Conservation (phyloP, 192 early-diverging fungal species). For the Gamsiella multidivaricata region DNA sequence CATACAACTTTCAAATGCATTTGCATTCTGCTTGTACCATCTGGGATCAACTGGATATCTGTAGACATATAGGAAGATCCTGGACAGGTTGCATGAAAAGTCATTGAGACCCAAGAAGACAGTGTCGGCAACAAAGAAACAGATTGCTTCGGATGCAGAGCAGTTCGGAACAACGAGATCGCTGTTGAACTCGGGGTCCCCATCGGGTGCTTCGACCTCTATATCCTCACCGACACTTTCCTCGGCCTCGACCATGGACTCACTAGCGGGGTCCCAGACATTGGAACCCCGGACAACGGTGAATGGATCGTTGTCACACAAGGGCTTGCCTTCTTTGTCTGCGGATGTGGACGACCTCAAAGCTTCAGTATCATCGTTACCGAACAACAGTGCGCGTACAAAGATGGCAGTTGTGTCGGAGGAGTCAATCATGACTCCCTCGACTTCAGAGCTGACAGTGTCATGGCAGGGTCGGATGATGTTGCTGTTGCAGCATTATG, state of each 20-base stretch:
- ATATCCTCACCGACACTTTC: constrained; percentile 38
- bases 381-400: neutral
- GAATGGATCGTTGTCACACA: no score
- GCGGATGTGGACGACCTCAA: no score
- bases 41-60: no score
- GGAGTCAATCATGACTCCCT: no score
- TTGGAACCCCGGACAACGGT: constrained; percentile 4
- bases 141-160: neutral
- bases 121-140: neutral
- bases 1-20: no score
- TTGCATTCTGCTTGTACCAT: no score
- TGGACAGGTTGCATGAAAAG: constrained; percentile 44
- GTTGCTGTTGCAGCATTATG: constrained; percentile 30
- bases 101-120: constrained; percentile 36
- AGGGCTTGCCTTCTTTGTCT: no score
- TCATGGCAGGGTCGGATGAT: constrained; percentile 4
- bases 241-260: constrained; percentile 24
- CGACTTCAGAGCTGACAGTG: neutral
- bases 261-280: neutral
- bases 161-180: constrained; percentile 1
- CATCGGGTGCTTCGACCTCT: constrained; percentile 23
- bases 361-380: neutral
- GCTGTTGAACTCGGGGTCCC: constrained; percentile 3
- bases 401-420: constrained; percentile 11
- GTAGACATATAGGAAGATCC: constrained; percentile 37